phyloP scores from a whole-genome alignment of 1,284 basidiomycete species.

The Sporisorium iseilematis-ciliati region DNA sequence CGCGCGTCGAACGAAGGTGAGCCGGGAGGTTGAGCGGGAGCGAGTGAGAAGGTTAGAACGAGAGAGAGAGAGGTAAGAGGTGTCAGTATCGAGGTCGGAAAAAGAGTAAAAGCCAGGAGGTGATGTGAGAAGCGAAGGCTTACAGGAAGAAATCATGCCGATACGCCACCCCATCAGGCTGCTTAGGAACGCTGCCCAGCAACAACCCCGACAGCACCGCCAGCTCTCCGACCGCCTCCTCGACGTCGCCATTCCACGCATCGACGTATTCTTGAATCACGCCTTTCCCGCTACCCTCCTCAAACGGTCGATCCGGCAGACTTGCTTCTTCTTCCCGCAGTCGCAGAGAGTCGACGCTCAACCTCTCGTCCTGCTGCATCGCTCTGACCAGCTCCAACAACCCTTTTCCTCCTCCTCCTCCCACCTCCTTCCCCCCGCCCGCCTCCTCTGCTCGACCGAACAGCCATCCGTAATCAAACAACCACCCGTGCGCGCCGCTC shows the following conservation, averaged over 20 bases:
- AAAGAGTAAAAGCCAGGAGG: background rate
- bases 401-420: background rate
- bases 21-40: too few relatives aligned
- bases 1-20: background rate
- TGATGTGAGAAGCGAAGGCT: background rate
- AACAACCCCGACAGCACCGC: slow-evolving; percentile 26
- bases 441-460: background rate
- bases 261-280: slow-evolving; percentile 38
- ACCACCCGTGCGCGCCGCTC: slow-evolving; percentile 7
- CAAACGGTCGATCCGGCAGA: slow-evolving; percentile 31
- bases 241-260: slow-evolving; percentile 11
- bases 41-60: too few relatives aligned
- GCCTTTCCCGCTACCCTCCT: background rate
- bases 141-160: slow-evolving; percentile 52
- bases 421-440: too few relatives aligned
- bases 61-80: background rate
- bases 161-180: slow-evolving; percentile 4
- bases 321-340: slow-evolving; percentile 10
- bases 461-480: slow-evolving; percentile 36
- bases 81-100: background rate
- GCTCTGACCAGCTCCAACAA: slow-evolving; percentile 26
- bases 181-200: slow-evolving; percentile 32
- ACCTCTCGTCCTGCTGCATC: slow-evolving; percentile 21
- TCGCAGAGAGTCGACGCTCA: slow-evolving; percentile 3
- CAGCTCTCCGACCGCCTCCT: slow-evolving; percentile 23